Conservation (phyloP, 78 protist species). For the Bigelowiella natans region DNA sequence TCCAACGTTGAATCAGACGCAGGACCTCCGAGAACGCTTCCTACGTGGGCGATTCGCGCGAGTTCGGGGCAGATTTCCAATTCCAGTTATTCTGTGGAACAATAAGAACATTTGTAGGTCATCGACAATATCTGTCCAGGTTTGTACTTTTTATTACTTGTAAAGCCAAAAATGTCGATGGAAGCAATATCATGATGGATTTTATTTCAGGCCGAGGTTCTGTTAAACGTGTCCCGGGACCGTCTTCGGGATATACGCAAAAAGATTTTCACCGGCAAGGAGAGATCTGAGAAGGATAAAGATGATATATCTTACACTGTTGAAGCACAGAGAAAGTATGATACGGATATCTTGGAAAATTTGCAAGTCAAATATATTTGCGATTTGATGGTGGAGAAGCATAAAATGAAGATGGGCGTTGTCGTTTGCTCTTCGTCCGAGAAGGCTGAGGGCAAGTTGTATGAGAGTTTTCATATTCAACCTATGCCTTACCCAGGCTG, state of each 20-base stretch:
- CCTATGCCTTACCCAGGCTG: conserved; percentile 33
- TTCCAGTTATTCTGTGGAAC: neutral
- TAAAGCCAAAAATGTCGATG: neutral
- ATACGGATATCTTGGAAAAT: neutral
- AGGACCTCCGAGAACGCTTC: neutral
- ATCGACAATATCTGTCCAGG: neutral
- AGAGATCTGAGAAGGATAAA: neutral
- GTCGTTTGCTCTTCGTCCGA: neutral
- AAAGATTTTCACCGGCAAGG: neutral
- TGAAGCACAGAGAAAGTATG: neutral
- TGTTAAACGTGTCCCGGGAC: neutral
- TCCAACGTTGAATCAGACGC: neutral
- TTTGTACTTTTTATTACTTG: neutral
- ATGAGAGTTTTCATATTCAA: neutral
- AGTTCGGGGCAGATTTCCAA: conserved; percentile 1
- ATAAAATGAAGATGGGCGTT: conserved; percentile 2
- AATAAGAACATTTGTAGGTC: neutral
- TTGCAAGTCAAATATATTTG: neutral
- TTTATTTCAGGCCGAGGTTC: neutral
- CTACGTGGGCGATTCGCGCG: neutral
- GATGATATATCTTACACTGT: neutral
- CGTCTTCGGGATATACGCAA: neutral
- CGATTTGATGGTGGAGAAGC: conserved; percentile 43
- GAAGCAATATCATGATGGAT: neutral
- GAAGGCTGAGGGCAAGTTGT: conserved; percentile 16